Evolutionary conservation across 441 rosid genomes (phyloP), one percentile per base, ranked within the genome.

Genomic region (Dalechampia spathulata): DNA sequence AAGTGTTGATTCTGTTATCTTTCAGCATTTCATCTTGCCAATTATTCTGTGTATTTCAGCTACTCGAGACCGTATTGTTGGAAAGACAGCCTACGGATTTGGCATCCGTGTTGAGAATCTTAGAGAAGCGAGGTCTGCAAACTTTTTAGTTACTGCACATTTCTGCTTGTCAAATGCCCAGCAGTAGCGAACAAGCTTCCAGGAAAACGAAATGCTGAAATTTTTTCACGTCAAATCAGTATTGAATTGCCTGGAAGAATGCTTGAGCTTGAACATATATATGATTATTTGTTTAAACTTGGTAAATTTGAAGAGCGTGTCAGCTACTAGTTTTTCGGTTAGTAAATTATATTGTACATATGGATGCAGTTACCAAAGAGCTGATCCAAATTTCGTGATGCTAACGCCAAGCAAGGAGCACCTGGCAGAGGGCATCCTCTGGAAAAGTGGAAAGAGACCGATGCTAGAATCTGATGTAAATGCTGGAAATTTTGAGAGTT

Each of bases 331-430:
- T 17, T 39, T 12, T 8, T 6, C 15, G 21, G 6, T 46, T 45
- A 19, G 22, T 30, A 20, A 20, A 19, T 14, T 26, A 30, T 30
- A 30, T 0, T 10, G 0, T 30, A 6, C 20, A 22, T 43, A 1
- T n/a, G 7, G 37, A 57, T 74, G 75, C 87, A 92, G 98, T 68
- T 92, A 92, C 62, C 90, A 88, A 80, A 73, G 98, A 74, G 95
- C 94, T 0, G 95, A 86, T 75, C 95, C 94, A 34, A 88, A 92
- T 72, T 92, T 75, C 10, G 75, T 88, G 26, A 86, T 88, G 96
- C 84, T 88, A 70, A 88, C 95, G 25, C 94, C 94, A 10, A 83
- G 69, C 77, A 91, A 91, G 73, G 95, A 91, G 70, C 98, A 87
- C 68, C 70, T 85, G 22, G 98, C 95, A 1, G 83, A 86, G 69